Conservation (phyloP, 2,329 filamentous ascomycete species). For the Claviceps sp. region DNA sequence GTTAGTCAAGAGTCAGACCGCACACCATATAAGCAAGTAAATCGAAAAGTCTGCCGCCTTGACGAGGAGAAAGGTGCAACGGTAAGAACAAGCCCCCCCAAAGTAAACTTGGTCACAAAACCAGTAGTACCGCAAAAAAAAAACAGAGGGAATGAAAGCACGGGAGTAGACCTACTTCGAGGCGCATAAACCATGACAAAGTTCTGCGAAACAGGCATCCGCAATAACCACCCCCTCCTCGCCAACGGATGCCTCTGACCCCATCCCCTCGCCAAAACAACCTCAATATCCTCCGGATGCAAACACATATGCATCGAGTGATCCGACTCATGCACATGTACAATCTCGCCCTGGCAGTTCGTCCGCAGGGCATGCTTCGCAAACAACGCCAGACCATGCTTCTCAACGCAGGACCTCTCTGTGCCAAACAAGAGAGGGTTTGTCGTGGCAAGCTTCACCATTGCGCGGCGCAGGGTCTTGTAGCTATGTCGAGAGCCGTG, state of each 20-base stretch:
- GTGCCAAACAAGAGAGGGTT: constrained; percentile 39
- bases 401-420: constrained; percentile 66
- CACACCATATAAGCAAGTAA: too few relatives aligned
- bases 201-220: constrained; percentile 55
- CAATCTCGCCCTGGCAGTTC: constrained; percentile 68
- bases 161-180: constrained; percentile 27
- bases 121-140: neutral
- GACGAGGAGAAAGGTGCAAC: neutral
- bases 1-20: neutral
- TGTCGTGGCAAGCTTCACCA: constrained; percentile 36
- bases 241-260: constrained; percentile 59
- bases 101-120: too few relatives aligned
- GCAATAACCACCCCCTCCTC: constrained; percentile 46
- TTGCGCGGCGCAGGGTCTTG: constrained; percentile 35
- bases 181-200: constrained; percentile 80
- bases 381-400: constrained; percentile 68
- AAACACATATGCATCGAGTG: constrained; percentile 68
- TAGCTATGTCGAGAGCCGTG: constrained; percentile 41
- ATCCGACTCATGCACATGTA: constrained; percentile 66
- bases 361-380: constrained; percentile 50
- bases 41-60: too few relatives aligned
- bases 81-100: neutral
- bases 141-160: neutral
- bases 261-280: constrained; percentile 65
- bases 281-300: constrained; percentile 62